Evolutionary conservation across 2,329 filamentous ascomycete species (phyloP).

Genomic region (Lizonia empirigonia): DNA sequence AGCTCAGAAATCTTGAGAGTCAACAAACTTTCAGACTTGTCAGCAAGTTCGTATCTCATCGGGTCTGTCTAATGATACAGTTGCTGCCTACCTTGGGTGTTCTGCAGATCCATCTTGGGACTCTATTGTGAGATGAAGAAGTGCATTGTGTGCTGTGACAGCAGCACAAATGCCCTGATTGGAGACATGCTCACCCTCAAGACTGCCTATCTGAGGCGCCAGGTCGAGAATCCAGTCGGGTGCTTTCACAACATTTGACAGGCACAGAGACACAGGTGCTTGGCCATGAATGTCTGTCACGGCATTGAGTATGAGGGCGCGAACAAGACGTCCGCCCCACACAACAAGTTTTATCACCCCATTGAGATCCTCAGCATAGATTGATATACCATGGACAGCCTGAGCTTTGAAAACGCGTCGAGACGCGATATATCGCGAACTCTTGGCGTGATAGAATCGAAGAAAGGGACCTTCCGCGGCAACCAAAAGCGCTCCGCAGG

Average conservation of each 20-base stretch:
- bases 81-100: constrained; percentile 12
- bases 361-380: constrained; percentile 39
- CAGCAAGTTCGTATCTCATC: background rate
- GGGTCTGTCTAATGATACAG: background rate
- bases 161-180: constrained; percentile 30
- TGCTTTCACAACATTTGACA: constrained; percentile 31
- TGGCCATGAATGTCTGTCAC: constrained; percentile 31
- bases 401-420: constrained; percentile 68
- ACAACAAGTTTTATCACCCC: constrained; percentile 36
- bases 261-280: constrained; percentile 19
- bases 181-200: constrained; percentile 15
- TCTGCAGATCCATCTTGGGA: constrained; percentile 5
- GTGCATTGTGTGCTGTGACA: constrained; percentile 87
- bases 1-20: constrained; percentile 55
- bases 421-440: constrained; percentile 32
- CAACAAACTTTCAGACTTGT: constrained; percentile 11
- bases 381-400: constrained; percentile 73
- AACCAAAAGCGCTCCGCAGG: constrained; percentile 46
- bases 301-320: constrained; percentile 43
- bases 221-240: constrained; percentile 49
- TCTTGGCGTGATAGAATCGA: constrained; percentile 44
- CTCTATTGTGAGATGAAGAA: constrained; percentile 59
- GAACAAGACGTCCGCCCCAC: constrained; percentile 56
- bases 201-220: constrained; percentile 21
- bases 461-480: constrained; percentile 53